These are phyloP conservation scores for Boletales sp. DNA, from an alignment of 768 basidiomycete genomes.

Conservation along the genomic window DNA sequence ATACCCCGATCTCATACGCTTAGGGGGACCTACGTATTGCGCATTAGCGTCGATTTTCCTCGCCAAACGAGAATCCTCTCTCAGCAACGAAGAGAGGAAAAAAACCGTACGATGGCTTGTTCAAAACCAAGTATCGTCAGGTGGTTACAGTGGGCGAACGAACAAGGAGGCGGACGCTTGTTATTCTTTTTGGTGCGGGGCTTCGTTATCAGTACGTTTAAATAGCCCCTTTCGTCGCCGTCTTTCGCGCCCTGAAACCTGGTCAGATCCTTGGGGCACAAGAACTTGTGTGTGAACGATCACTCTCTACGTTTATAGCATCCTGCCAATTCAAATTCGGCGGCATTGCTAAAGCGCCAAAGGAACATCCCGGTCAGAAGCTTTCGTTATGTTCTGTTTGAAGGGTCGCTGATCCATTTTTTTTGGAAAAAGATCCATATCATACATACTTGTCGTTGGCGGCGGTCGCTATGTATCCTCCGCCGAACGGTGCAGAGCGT, in stretches of 20 bases:
- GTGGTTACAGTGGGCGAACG: slow-evolving; percentile 87
- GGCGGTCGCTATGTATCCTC: slow-evolving; percentile 65
- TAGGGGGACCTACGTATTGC: slow-evolving; percentile 94
- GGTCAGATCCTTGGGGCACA: slow-evolving; percentile 64
- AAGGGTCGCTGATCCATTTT: slow-evolving; percentile 8
- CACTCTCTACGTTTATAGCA: slow-evolving; percentile 62
- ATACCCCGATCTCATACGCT: not conserved
- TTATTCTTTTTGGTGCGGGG: slow-evolving; percentile 96
- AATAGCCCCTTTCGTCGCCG: not conserved
- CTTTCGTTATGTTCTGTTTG: not conserved
- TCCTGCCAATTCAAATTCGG: slow-evolving; percentile 85
- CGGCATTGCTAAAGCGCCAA: slow-evolving; percentile 82
- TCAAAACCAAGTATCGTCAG: slow-evolving; percentile 58
- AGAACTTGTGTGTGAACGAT: slow-evolving; percentile 52
- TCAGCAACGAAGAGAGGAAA: slow-evolving; percentile 38
- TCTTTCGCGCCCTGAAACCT: not conserved
- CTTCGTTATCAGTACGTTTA: slow-evolving; percentile 61
- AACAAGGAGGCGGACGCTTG: slow-evolving; percentile 89
- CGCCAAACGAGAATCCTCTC: slow-evolving; percentile 27
- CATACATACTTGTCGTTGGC: slow-evolving; percentile 93
- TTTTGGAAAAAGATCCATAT: slow-evolving; percentile 67
- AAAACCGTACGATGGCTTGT: slow-evolving; percentile 74
- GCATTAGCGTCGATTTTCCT: slow-evolving; percentile 74
- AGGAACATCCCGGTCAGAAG: slow-evolving; percentile 68
- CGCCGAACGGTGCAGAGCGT: slow-evolving; percentile 26